Evolutionary conservation across 495 filamentous ascomycete genomes (phyloP).

Genomic region (Daldinia vernicosa): DNA sequence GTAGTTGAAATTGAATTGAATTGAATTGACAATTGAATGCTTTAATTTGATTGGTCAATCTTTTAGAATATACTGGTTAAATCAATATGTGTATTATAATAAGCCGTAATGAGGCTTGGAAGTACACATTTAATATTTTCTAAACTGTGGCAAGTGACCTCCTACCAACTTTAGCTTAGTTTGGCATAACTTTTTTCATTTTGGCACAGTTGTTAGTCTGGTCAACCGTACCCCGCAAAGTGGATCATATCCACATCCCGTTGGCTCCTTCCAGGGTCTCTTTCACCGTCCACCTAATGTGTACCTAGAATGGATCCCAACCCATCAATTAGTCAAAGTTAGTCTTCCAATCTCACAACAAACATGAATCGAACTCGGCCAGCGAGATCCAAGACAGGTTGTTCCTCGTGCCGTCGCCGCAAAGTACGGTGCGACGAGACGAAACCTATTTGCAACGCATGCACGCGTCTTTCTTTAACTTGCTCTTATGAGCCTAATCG

Average conservation of each 20-base stretch:
- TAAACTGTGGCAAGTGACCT: too few relatives aligned
- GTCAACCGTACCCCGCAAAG: too few relatives aligned
- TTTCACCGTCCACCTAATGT: neutral
- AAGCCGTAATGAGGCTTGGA: too few relatives aligned
- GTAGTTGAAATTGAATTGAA: too few relatives aligned
- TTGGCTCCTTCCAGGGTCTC: constrained; percentile 6
- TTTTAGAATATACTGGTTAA: too few relatives aligned
- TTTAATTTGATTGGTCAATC: too few relatives aligned
- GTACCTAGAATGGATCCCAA: neutral
- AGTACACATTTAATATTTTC: too few relatives aligned
- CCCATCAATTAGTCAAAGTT: constrained; percentile 10
- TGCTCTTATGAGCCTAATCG: constrained; percentile 31
- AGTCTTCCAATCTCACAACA: constrained; percentile 12
- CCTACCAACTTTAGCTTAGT: too few relatives aligned
- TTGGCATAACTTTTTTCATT: too few relatives aligned
- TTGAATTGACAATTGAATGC: too few relatives aligned
- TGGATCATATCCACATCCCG: constrained; percentile 5
- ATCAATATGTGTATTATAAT: too few relatives aligned
- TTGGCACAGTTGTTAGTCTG: too few relatives aligned
- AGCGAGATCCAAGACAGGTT: constrained; percentile 34
- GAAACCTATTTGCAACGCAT: constrained; percentile 60
- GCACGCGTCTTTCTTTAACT: constrained; percentile 35
- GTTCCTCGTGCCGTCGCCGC: constrained; percentile 64
- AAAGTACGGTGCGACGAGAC: constrained; percentile 67
- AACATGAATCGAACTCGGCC: constrained; percentile 34